These are phyloP conservation scores for Dioscorea cayenensis DNA, from an alignment of 116 monocot genomes.

Conservation along the genomic window DNA sequence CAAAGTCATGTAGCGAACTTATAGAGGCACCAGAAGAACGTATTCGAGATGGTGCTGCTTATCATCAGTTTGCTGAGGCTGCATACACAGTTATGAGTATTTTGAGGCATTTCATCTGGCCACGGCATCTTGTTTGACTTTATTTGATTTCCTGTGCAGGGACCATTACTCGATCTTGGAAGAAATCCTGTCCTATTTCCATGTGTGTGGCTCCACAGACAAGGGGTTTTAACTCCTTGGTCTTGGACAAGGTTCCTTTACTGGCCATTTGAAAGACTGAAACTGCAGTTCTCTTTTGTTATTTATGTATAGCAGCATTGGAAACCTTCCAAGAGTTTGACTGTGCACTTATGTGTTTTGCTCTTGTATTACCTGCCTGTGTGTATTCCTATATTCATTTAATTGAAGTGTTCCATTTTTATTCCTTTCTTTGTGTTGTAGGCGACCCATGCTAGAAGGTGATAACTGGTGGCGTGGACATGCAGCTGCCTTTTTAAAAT, in stretches of 20 bases:
- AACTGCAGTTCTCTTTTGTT: background rate
- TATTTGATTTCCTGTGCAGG: constrained; percentile 38
- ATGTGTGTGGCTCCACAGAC: constrained; percentile 89
- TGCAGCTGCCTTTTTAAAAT: constrained; percentile 90
- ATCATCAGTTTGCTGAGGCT: constrained; percentile 97
- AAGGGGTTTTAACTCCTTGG: constrained; percentile 93
- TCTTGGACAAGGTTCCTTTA: constrained; percentile 52
- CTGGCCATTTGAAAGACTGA: too few relatives aligned
- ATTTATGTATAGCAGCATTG: background rate
- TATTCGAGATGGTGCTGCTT: constrained; percentile 56
- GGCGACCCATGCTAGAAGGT: constrained; percentile 88
- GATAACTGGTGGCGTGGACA: constrained; percentile 99
- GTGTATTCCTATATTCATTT: background rate
- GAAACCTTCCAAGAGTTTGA: background rate
- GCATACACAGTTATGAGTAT: constrained; percentile 68
- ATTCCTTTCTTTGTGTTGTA: constrained; percentile 9
- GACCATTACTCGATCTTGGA: constrained; percentile 95
- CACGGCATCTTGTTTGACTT: background rate
- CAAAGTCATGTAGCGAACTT: constrained; percentile 26
- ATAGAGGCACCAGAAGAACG: constrained; percentile 50
- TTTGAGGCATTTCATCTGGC: background rate
- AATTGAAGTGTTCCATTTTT: background rate
- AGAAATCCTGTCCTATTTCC: constrained; percentile 89
- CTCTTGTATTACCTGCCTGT: background rate
- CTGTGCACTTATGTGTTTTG: background rate